Conservation (phyloP, 2,329 filamentous ascomycete species). For the Hypoxylon sp. region DNA sequence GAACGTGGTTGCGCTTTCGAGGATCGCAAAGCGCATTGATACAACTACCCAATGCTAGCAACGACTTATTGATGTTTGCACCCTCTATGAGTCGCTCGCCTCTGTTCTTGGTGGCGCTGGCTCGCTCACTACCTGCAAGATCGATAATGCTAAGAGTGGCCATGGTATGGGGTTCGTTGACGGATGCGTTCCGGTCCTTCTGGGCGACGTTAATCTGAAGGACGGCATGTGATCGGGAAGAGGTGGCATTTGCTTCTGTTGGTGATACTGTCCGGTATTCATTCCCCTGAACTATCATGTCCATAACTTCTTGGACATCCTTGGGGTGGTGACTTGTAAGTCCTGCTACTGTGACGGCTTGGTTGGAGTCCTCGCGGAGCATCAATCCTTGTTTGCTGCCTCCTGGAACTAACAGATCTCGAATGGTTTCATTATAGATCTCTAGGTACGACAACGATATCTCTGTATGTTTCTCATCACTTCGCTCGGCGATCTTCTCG, state of each 20-base stretch:
- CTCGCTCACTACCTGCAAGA: conserved; percentile 93
- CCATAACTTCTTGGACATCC: conserved; percentile 97
- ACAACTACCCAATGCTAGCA: conserved; percentile 93
- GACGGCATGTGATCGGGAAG: conserved; percentile 95
- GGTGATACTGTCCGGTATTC: conserved; percentile 95
- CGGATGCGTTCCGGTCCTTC: conserved; percentile 91
- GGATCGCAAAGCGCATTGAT: conserved; percentile 98
- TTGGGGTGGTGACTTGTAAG: conserved; percentile 92
- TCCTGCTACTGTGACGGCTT: conserved; percentile 90
- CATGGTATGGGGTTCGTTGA: conserved; percentile 97
- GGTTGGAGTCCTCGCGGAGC: conserved; percentile 94
- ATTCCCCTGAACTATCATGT: conserved; percentile 97
- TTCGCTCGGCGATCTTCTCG: conserved; percentile 90
- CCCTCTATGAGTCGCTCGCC: conserved; percentile 93
- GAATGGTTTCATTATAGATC: conserved; percentile 99
- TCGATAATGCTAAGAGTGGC: conserved; percentile 98
- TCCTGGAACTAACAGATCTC: conserved; percentile 89
- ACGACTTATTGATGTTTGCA: conserved; percentile 99
- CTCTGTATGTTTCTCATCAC: conserved; percentile 89
- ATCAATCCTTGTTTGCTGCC: conserved; percentile 88
- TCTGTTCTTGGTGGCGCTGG: conserved; percentile 95
- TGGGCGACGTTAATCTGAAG: conserved; percentile 96
- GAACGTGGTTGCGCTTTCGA: conserved; percentile 91
- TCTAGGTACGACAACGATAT: conserved; percentile 95
- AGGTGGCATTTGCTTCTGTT: conserved; percentile 97